Percentiles rank a stretch among this genome's conserved stretches.
Conservation (phyloP, 768 basidiomycete genomes). For the Terana coerulea region DNA sequence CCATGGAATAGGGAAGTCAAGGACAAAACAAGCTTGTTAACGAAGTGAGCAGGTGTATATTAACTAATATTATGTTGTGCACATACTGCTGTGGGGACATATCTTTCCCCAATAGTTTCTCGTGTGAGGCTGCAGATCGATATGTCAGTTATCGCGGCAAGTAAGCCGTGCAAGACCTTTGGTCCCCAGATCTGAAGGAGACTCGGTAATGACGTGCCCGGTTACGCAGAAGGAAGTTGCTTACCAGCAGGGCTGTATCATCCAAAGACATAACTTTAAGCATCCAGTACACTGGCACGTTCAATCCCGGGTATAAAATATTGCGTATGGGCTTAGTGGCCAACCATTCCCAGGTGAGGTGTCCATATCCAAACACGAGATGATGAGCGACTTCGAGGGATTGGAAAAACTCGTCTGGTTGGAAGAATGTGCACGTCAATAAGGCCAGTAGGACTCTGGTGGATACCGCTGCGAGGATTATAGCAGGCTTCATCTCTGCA, state of each 20-base stretch:
- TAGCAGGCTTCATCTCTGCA: background rate
- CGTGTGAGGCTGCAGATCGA: constrained; percentile 61
- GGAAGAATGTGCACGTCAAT: constrained; percentile 81
- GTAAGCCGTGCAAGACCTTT: constrained; percentile 64
- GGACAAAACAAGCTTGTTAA: constrained; percentile 66
- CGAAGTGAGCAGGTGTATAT: constrained; percentile 4
- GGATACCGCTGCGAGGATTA: constrained; percentile 8
- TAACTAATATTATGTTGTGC: no score
- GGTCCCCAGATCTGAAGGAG: constrained; percentile 65
- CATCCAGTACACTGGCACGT: constrained; percentile 73
- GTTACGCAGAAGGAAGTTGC: constrained; percentile 23
- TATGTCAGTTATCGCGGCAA: constrained; percentile 82
- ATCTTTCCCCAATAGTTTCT: constrained; percentile 52
- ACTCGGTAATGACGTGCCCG: background rate
- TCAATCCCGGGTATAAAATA: constrained; percentile 77
- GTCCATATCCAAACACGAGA: constrained; percentile 87
- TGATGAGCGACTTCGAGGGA: constrained; percentile 89
- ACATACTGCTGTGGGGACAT: constrained; percentile 63
- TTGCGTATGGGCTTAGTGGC: constrained; percentile 67
- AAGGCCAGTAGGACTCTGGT: constrained; percentile 59
- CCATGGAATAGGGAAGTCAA: constrained; percentile 86
- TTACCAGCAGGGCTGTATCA: constrained; percentile 55
- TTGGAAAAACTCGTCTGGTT: constrained; percentile 97
- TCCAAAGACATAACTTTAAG: constrained; percentile 58
- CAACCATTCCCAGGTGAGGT: constrained; percentile 96